These are phyloP conservation scores for Vaccinium vitisidaea DNA, from an alignment of 148 eudicot genomes.

Conservation along the genomic window DNA sequence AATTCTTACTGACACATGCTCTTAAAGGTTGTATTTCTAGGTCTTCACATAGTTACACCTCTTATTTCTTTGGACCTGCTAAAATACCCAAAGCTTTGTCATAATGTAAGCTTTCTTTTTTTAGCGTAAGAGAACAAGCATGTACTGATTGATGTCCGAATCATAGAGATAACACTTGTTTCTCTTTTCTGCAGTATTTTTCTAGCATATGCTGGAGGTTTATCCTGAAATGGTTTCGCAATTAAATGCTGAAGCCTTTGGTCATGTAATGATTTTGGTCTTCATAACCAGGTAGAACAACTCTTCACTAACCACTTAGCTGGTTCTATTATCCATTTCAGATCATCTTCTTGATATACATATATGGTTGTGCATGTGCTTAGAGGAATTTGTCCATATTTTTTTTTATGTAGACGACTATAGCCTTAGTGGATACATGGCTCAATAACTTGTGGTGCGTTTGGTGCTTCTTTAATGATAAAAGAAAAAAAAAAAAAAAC, in stretches of 20 bases:
- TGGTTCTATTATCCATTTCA: neutral
- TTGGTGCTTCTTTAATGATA: neutral
- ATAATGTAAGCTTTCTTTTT: constrained; percentile 56
- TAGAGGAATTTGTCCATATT: neutral
- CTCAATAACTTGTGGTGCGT: neutral
- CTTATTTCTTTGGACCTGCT: constrained; percentile 74
- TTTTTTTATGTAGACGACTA: neutral
- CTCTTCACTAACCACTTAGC: too few relatives aligned
- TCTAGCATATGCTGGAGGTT: constrained; percentile 96
- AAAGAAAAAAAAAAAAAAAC: neutral
- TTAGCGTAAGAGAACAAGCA: neutral
- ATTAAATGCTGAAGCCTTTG: constrained; percentile 68
- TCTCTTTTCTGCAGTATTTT: constrained; percentile 60
- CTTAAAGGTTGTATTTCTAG: constrained; percentile 82
- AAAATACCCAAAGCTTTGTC: constrained; percentile 87
- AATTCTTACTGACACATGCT: constrained; percentile 11
- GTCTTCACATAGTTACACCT: constrained; percentile 94
- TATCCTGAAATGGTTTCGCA: constrained; percentile 88
- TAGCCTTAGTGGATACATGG: neutral
- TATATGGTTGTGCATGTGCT: neutral
- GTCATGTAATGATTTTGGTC: constrained; percentile 78
- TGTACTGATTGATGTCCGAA: neutral
- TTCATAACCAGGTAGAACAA: constrained; percentile 66
- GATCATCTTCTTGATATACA: neutral
- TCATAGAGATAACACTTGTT: constrained; percentile 14